Evolutionary conservation across 1,139 yeast genomes (phyloP).

Genomic region (Taphrina wiesneri): DNA sequence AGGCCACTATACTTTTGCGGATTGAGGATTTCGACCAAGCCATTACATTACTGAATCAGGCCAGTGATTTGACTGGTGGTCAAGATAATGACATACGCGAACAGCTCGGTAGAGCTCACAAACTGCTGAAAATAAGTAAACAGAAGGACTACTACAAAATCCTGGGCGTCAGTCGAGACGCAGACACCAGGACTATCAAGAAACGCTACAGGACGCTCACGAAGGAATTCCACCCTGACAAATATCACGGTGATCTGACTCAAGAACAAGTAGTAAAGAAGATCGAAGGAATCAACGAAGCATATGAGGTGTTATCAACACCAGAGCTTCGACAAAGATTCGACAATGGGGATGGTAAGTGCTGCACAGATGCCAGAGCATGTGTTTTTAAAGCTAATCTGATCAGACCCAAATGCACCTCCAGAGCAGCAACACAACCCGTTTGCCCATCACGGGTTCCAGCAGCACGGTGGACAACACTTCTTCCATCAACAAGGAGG

Average conservation of each 20-base stretch:
- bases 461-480: conserved; percentile 8
- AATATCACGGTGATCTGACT: conserved; percentile 66
- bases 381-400: background rate
- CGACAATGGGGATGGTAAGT: conserved; percentile 57
- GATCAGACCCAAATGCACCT: conserved; percentile 27
- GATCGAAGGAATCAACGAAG: conserved; percentile 91
- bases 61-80: conserved; percentile 51
- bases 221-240: conserved; percentile 87
- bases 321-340: conserved; percentile 61
- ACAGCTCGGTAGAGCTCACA: conserved; percentile 58
- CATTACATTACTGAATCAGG: conserved; percentile 47
- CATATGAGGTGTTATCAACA: conserved; percentile 80
- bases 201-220: conserved; percentile 79
- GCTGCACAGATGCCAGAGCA: background rate
- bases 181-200: conserved; percentile 71
- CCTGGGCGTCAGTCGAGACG: conserved; percentile 65
- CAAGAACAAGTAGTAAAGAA: conserved; percentile 74
- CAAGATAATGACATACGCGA: conserved; percentile 52
- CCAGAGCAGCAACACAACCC: conserved; percentile 32
- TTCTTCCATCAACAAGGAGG: conserved; percentile 26
- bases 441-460: conserved; percentile 26
- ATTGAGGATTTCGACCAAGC: conserved; percentile 54
- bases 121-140: conserved; percentile 55
- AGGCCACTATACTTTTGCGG: conserved; percentile 51
- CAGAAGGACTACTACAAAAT: conserved; percentile 79